Evolutionary conservation across 2,329 filamentous ascomycete genomes (phyloP), one percentile per base, ranked within the genome.

Genomic region (Alternaria dauci): DNA sequence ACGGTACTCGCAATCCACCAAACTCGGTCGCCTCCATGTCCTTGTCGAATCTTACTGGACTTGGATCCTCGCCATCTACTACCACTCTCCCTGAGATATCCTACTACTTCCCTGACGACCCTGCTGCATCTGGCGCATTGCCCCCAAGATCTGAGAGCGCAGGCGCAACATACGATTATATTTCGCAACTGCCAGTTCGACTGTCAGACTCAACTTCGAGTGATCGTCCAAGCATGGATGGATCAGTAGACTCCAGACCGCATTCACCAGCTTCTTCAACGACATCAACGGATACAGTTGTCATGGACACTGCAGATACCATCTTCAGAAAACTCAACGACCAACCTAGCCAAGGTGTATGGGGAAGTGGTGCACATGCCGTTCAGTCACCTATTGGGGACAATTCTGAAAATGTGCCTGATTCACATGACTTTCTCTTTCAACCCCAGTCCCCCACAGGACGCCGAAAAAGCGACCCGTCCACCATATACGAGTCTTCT

Each of bases 391-490:
- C 58, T 3, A 61, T 62, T 30, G 65, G 56, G 8, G 54, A 52
- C 11, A 55, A 65, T 9, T 44, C 23, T 14, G 62, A 61, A 7
- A 7, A 52, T n/a, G 69, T 73, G 28, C 70, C 71, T 16, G 70
- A 74, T 20, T 71, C 69, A 9, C 71, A 75, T 46, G 69, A 72
- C 30, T 74, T 76, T 32, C 52, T 74, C 8, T 75, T 76, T 39
- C 63, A 65, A 8, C 46, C 61, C 14, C 59, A 60, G 7, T 52
- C 68, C 8, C 47, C 38, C 26, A 26, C 43, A 9, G 47, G 62
- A 23, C 58, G 41, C 28, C 46, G 48, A 39, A 57, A 60, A 30
- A 66, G 53, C 34, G 63, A 68, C 42, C 53, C 63, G 5, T 52
- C 48, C 26, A 54, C 61, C 47, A 55, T 59, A n/a, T 58, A 56